Conservation (phyloP, 2,329 filamentous ascomycete genomes). For the Leptographium flavum region DNA sequence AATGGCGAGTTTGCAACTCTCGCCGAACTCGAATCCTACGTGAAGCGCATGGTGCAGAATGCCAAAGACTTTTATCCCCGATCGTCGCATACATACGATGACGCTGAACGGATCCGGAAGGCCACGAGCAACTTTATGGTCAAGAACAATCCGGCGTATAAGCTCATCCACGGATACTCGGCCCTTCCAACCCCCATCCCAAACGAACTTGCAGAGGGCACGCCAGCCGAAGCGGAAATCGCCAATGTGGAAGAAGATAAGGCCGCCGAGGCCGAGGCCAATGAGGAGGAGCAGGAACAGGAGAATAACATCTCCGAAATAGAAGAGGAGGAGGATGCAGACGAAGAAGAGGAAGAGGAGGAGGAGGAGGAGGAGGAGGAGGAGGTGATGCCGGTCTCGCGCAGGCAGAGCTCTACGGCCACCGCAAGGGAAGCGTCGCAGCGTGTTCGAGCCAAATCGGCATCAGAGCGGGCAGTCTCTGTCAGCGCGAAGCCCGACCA, state of each 20-base stretch:
- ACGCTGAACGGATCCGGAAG: conserved; percentile 78
- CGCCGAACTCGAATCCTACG: conserved; percentile 65
- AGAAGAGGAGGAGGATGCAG: conserved; percentile 2
- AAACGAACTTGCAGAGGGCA: conserved; percentile 24
- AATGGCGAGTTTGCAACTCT: conserved; percentile 55
- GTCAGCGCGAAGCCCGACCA: conserved; percentile 25
- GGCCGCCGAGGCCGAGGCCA: neutral
- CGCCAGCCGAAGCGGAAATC: conserved; percentile 13
- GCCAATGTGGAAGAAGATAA: conserved; percentile 6
- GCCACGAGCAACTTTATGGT: conserved; percentile 80
- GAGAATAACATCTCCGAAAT: neutral
- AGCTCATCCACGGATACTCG: conserved; percentile 47
- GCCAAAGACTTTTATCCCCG: conserved; percentile 74
- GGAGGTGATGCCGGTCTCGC: conserved; percentile 15
- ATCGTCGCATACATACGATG: conserved; percentile 58
- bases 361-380: conserved; percentile 21
- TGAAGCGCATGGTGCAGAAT: conserved; percentile 79
- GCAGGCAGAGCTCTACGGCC: conserved; percentile 7
- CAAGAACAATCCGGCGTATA: conserved; percentile 73
- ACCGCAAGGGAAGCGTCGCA: conserved; percentile 3
- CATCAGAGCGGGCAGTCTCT: conserved; percentile 5
- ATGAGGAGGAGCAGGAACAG: neutral
- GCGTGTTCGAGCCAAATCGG: conserved; percentile 7
- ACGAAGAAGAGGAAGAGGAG: conserved; percentile 7
- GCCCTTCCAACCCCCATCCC: conserved; percentile 63